Base-by-base conservation (phyloP, 2,329 filamentous ascomycete species). In the Alternaria rosae region DNA sequence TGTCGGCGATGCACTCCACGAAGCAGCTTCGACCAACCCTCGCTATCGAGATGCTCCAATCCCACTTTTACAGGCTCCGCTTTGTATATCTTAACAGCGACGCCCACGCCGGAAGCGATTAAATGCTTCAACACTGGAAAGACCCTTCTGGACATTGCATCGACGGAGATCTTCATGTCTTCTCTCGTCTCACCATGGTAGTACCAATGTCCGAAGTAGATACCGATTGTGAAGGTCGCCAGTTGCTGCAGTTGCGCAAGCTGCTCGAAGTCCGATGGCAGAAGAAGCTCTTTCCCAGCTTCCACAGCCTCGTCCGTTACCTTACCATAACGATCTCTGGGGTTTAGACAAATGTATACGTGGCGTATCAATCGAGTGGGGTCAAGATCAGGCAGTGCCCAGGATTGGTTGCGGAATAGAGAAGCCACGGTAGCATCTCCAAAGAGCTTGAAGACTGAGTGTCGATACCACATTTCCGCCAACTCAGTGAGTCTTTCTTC, bases 161-260 rank as follows among this genome's bases (percentile, higher is more conserved):
- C 4, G 11, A 45, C 0, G 1, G 21, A 26, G 3, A 1, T 3
- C 42, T 44, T 21, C 42, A 1, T 9, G 1, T 0, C 6, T 3
- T 44, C 7, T 2, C 12, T 9, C 7, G 7, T 44, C 42, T 23
- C 12, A 15, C 17, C 42, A 23, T 25, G 42, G 1, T 44, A 44
- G 20, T 1, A 1, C 42, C 20, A 44, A 44, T 44, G 2, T 10
- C 2, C 6, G 8, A 23, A 2, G 12, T 15, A 15, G 6, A 9
- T 23, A 13, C 42, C 13, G 20, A 44, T 23, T 3, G 42, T 44
- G 4, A 44, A 13, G 20, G 42, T 44, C 2, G 42, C 42, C 42
- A 12, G 20, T 10, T 23, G n/a, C n/a, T 44, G 7, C 42, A 44
- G 13, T 3, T 15, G 8, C 20, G 20, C 20, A 10, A 44, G 42